These are phyloP conservation scores for Albizia julibrissin DNA, from an alignment of 306 rosid species.

Conservation along the genomic window DNA sequence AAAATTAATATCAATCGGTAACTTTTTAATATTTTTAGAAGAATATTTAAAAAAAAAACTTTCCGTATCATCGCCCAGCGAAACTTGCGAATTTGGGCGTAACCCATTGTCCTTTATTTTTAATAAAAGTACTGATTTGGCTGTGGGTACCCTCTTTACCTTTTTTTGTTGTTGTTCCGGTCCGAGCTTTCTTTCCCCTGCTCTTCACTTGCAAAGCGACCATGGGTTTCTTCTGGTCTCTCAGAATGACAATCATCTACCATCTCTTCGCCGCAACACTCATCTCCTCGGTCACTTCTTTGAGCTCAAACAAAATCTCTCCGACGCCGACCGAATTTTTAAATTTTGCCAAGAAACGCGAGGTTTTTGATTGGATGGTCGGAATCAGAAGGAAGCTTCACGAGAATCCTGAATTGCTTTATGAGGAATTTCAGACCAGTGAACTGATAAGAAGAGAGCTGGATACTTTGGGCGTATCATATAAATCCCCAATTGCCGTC, in stretches of 20 bases:
- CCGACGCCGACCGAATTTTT: slow-evolving; percentile 49
- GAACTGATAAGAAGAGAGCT: slow-evolving; percentile 65
- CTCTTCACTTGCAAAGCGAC: neutral
- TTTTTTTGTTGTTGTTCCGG: too few species aligned
- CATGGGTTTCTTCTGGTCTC: slow-evolving; percentile 47
- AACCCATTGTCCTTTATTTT: too few species aligned
- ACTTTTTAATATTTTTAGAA: too few species aligned
- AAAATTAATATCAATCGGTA: too few species aligned
- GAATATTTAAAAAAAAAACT: too few species aligned
- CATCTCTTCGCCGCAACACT: slow-evolving; percentile 33
- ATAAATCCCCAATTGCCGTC: slow-evolving; percentile 66
- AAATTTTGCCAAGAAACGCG: slow-evolving; percentile 48
- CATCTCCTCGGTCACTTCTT: slow-evolving; percentile 35
- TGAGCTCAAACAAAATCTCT: slow-evolving; percentile 37
- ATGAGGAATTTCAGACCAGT: slow-evolving; percentile 81
- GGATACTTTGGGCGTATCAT: slow-evolving; percentile 58
- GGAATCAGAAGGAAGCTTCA: slow-evolving; percentile 80
- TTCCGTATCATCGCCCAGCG: too few species aligned
- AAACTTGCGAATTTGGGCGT: too few species aligned
- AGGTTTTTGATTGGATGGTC: slow-evolving; percentile 79
- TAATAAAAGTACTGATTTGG: too few species aligned
- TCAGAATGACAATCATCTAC: slow-evolving; percentile 41
- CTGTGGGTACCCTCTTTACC: too few species aligned
- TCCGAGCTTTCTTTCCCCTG: neutral
- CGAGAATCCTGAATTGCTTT: slow-evolving; percentile 79